phyloP scores from a whole-genome alignment of 306 rosid genomes.

The Malus domestica region DNA sequence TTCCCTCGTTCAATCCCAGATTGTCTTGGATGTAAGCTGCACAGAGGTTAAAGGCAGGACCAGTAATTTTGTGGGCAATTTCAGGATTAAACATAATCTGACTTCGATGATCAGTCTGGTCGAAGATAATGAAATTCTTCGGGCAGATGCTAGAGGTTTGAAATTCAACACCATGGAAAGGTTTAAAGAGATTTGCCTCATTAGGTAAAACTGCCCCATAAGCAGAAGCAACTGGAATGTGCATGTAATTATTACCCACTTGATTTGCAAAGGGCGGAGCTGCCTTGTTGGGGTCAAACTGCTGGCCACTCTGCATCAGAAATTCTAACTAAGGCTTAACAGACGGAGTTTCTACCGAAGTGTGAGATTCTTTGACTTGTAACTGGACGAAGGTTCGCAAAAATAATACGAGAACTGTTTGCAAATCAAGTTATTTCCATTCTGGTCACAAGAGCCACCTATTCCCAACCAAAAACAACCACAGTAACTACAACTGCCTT shows the following conservation, averaged over 20 bases:
- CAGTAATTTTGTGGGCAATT: slow-evolving; percentile 51
- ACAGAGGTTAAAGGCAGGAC: slow-evolving; percentile 42
- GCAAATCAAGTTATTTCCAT: slow-evolving; percentile 44
- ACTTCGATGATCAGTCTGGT: slow-evolving; percentile 76
- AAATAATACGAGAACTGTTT: slow-evolving; percentile 33
- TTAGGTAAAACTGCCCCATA: slow-evolving; percentile 50
- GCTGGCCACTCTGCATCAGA: slow-evolving; percentile 63
- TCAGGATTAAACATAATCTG: slow-evolving; percentile 78
- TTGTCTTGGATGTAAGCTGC: slow-evolving; percentile 39
- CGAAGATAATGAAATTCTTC: slow-evolving; percentile 73
- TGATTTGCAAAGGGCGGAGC: slow-evolving; percentile 45
- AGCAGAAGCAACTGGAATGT: slow-evolving; percentile 53
- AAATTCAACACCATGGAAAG: slow-evolving; percentile 60
- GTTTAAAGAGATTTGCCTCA: slow-evolving; percentile 40
- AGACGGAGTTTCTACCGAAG: slow-evolving; percentile 27
- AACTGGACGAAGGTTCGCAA: slow-evolving; percentile 34
- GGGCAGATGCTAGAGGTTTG: slow-evolving; percentile 86
- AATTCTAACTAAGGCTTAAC: slow-evolving; percentile 25
- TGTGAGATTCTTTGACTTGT: slow-evolving; percentile 31
- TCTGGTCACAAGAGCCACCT: slow-evolving; percentile 28
- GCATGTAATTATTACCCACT: slow-evolving; percentile 41
- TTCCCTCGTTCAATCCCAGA: slow-evolving; percentile 29
- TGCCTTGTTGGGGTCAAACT: slow-evolving; percentile 44
- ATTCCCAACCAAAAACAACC: slow-evolving; percentile 38
- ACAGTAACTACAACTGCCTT: slow-evolving; percentile 32